Evolutionary conservation across 2,329 filamentous ascomycete species (phyloP).

Genomic region (Talaromyces rugulosus): DNA sequence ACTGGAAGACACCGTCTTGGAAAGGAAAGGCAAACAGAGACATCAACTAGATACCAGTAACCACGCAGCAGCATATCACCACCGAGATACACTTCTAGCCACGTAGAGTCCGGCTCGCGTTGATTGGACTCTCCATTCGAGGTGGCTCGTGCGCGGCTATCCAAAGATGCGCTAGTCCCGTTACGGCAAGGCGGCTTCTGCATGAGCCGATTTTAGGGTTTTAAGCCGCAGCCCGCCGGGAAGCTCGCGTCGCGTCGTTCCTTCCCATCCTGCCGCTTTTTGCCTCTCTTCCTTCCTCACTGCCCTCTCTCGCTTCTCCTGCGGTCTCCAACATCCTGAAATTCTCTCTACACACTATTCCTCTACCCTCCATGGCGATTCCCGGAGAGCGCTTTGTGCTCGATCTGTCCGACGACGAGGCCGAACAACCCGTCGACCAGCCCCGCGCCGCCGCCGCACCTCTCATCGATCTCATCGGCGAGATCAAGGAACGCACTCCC

Average conservation of each 20-base stretch:
- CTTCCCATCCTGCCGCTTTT: constrained; percentile 4
- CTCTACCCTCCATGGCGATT: constrained; percentile 41
- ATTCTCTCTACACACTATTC: not conserved
- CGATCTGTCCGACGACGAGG: constrained; percentile 54
- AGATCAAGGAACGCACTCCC: constrained; percentile 72
- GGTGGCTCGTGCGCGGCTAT: constrained; percentile 7
- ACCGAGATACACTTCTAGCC: not conserved
- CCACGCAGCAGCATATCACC: not conserved
- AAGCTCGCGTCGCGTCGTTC: not conserved
- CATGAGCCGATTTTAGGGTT: constrained; percentile 28
- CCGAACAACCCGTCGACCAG: constrained; percentile 27
- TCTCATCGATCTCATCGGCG: constrained; percentile 54
- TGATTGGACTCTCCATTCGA: constrained; percentile 8
- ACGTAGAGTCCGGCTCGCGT: not conserved
- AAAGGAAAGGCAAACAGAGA: not conserved
- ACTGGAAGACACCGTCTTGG: not conserved
- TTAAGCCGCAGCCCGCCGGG: constrained; percentile 32
- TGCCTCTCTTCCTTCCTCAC: constrained; percentile 2
- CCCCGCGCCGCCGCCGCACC: constrained; percentile 19
- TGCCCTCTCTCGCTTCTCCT: not conserved
- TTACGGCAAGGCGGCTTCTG: constrained; percentile 17
- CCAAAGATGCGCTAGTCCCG: constrained; percentile 17
- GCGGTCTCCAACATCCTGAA: not conserved
- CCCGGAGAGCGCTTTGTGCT: constrained; percentile 59
- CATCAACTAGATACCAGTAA: too few relatives aligned